Evolutionary conservation across 2,329 filamentous ascomycete genomes (phyloP).

Genomic region (Cytospora schulzeri): DNA sequence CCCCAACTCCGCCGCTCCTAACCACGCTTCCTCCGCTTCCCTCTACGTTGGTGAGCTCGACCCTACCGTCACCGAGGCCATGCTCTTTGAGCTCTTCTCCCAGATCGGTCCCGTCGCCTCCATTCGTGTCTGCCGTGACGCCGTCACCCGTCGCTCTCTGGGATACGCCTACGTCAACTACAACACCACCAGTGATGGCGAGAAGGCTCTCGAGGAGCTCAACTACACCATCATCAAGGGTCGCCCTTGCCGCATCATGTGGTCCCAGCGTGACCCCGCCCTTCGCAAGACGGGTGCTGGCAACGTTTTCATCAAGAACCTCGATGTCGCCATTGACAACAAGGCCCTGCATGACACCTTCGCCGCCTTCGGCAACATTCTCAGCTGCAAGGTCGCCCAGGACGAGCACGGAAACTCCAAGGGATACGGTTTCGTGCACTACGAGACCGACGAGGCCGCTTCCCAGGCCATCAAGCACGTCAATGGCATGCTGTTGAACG

Average conservation of each 20-base stretch:
- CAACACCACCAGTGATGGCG: conserved; percentile 94
- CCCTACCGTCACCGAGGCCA: conserved; percentile 95
- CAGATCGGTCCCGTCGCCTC: conserved; percentile 98
- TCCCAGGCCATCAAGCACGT: conserved; percentile 98
- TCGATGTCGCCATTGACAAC: conserved; percentile 98
- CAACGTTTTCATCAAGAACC: conserved; percentile 99
- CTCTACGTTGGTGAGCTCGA: conserved; percentile 99
- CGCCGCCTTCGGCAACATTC: conserved; percentile 96
- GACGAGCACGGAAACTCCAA: conserved; percentile 97
- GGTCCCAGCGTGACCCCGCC: conserved; percentile 98
- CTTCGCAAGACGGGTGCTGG: conserved; percentile 99
- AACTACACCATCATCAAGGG: conserved; percentile 99
- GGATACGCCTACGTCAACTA: conserved; percentile 99
- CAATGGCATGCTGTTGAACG: conserved; percentile 98
- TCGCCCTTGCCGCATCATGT: conserved; percentile 99
- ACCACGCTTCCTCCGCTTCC: conserved; percentile 93
- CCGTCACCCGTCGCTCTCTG: conserved; percentile 96
- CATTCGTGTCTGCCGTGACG: conserved; percentile 99
- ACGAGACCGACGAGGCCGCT: conserved; percentile 98
- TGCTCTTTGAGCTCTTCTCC: conserved; percentile 99
- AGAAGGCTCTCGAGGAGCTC: conserved; percentile 97
- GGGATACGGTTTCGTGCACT: conserved; percentile 99
- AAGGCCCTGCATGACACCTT: conserved; percentile 99
- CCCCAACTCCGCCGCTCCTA: conserved; percentile 73
- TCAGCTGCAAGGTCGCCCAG: conserved; percentile 99